These are phyloP conservation scores for Teunomyces cretensis DNA, from an alignment of 805 yeast species.

Conservation along the genomic window DNA sequence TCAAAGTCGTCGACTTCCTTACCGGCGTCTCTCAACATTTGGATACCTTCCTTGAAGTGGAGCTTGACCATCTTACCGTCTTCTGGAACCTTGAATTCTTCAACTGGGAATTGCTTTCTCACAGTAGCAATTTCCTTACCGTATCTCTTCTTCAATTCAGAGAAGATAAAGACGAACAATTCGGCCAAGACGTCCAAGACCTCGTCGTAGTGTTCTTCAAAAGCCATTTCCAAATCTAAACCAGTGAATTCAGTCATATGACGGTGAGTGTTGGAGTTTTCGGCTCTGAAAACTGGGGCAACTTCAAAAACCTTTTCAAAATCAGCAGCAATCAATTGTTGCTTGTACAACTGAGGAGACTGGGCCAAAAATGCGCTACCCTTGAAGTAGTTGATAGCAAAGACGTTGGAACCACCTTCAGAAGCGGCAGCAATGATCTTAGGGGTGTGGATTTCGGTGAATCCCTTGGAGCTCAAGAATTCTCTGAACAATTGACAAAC, in stretches of 20 bases:
- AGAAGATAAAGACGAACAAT: slow-evolving; percentile 84
- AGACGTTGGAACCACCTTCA: slow-evolving; percentile 97
- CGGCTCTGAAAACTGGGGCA: slow-evolving; percentile 99
- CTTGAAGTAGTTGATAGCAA: slow-evolving; percentile 91
- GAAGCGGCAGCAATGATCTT: slow-evolving; percentile 93
- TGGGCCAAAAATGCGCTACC: slow-evolving; percentile 93
- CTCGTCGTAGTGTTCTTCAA: slow-evolving; percentile 98
- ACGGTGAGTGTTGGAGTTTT: slow-evolving; percentile 97
- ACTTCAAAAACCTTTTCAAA: slow-evolving; percentile 94
- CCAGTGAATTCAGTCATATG: slow-evolving; percentile 99
- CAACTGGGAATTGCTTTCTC: slow-evolving; percentile 94
- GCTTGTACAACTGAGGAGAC: slow-evolving; percentile 97
- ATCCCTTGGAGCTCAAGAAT: slow-evolving; percentile 63
- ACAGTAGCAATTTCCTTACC: slow-evolving; percentile 83
- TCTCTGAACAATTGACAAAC: slow-evolving; percentile 88
- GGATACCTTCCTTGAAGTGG: slow-evolving; percentile 88
- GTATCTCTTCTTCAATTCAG: slow-evolving; percentile 76
- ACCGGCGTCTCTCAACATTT: slow-evolving; percentile 82
- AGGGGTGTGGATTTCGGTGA: slow-evolving; percentile 95
- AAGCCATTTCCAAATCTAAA: slow-evolving; percentile 95
- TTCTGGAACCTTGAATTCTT: slow-evolving; percentile 91
- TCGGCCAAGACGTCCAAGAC: slow-evolving; percentile 62
- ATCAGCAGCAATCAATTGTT: slow-evolving; percentile 96
- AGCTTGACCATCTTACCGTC: slow-evolving; percentile 92
- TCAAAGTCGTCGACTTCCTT: slow-evolving; percentile 83